phyloP scores from a whole-genome alignment of 139 green algal genomes.

The Mesostigma viride region DNA sequence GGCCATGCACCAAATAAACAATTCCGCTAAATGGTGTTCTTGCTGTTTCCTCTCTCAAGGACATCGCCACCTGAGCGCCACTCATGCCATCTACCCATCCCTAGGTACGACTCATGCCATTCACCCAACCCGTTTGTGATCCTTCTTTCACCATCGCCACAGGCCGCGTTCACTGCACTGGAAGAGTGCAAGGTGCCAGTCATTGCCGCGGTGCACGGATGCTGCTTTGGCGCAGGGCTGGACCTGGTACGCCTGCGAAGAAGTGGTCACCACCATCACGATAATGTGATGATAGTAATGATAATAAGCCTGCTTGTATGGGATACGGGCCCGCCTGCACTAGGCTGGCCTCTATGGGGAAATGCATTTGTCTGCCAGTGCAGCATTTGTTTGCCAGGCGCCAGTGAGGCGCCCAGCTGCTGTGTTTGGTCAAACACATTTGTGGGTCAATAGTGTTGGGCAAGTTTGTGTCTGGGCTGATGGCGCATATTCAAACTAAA shows the following conservation, averaged over 20 bases:
- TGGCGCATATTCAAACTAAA: too few relatives aligned
- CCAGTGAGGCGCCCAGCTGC: neutral
- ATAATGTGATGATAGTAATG: neutral
- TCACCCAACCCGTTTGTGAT: neutral
- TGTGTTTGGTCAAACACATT: neutral
- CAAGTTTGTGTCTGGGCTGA: too few relatives aligned
- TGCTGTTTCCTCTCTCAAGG: neutral
- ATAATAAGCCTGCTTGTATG: neutral
- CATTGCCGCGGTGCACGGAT: constrained; percentile 45
- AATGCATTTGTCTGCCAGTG: neutral
- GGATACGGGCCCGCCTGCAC: neutral
- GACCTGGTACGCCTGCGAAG: constrained; percentile 45
- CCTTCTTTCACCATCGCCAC: constrained; percentile 3
- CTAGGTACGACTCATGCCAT: neutral
- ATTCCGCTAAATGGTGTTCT: neutral
- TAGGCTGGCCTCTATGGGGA: too few relatives aligned
- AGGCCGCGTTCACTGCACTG: constrained; percentile 47
- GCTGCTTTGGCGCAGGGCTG: constrained; percentile 75
- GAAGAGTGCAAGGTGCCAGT: constrained; percentile 54
- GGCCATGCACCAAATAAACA: neutral
- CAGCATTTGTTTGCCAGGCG: too few relatives aligned
- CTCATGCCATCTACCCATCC: neutral
- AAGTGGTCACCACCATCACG: neutral
- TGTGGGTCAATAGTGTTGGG: neutral
- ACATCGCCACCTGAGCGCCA: neutral